A percentile compares a stretch with the other conserved stretches of the same genome.
Evolutionary conservation across 2,329 filamentous ascomycete species (phyloP).

Genomic region (Colletotrichum filicis): DNA sequence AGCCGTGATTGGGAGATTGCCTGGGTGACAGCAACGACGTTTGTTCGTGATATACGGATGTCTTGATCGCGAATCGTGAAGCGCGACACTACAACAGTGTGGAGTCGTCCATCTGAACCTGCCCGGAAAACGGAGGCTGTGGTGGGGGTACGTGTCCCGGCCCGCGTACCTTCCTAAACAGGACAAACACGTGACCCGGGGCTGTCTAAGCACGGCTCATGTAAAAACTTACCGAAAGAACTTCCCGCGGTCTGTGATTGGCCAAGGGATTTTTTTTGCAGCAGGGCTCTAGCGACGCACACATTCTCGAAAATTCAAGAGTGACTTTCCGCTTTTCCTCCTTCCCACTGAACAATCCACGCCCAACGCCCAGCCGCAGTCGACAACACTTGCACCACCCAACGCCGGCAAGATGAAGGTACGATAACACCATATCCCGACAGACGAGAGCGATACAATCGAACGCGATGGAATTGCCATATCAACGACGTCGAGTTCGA

Average conservation of each 20-base stretch:
- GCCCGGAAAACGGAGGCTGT: neutral
- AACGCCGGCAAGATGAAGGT: slow-evolving; percentile 62
- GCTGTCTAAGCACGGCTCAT: neutral
- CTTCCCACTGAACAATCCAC: slow-evolving; percentile 45
- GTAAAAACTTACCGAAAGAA: neutral
- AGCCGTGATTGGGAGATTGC: neutral
- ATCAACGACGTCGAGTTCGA: neutral
- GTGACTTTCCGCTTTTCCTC: slow-evolving; percentile 26
- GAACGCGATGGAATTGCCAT: neutral
- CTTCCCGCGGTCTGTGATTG: slow-evolving; percentile 43
- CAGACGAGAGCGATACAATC: neutral
- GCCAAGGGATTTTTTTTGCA: slow-evolving; percentile 35
- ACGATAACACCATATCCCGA: slow-evolving; percentile 38
- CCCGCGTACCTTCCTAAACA: neutral
- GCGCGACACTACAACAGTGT: neutral
- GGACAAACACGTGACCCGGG: slow-evolving; percentile 19
- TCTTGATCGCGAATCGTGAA: neutral
- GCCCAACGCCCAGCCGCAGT: slow-evolving; percentile 50
- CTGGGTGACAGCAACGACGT: neutral
- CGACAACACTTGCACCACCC: slow-evolving; percentile 58
- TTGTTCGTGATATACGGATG: neutral
- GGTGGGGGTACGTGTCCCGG: neutral
- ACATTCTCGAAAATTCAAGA: slow-evolving; percentile 49
- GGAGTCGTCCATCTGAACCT: neutral
- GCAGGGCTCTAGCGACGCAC: slow-evolving; percentile 45